Percentiles rank a stretch among this genome's conserved stretches.
These are phyloP conservation scores for Filobasidium floriforme DNA, from an alignment of 768 basidiomycete genomes.

Conservation along the genomic window DNA sequence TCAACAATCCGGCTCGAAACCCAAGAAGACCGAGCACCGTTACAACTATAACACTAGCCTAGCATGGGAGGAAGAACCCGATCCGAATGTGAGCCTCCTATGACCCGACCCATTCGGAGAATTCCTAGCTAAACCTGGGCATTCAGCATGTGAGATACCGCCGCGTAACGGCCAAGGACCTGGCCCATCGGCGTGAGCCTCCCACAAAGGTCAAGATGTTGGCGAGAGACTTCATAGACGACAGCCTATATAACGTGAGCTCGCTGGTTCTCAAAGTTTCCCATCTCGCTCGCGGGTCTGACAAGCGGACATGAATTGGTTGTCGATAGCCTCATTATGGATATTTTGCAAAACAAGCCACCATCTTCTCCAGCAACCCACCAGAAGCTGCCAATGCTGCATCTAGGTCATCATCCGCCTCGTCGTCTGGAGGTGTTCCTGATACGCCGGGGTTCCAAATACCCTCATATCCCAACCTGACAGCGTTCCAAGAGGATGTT, in stretches of 20 bases:
- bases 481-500: conserved; percentile 75
- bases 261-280: too few relatives aligned
- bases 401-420: neutral
- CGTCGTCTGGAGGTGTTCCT: conserved; percentile 38
- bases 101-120: neutral
- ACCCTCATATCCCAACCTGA: conserved; percentile 55
- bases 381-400: neutral
- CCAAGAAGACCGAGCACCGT: conserved; percentile 13
- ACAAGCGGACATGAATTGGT: neutral
- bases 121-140: neutral
- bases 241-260: conserved; percentile 75
- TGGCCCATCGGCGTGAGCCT: conserved; percentile 47
- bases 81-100: conserved; percentile 35
- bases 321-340: conserved; percentile 67
- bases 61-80: conserved; percentile 34
- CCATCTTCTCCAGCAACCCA: conserved; percentile 55
- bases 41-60: conserved; percentile 44
- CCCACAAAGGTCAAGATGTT: conserved; percentile 86
- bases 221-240: conserved; percentile 91
- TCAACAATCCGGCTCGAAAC: neutral
- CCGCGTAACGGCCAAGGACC: conserved; percentile 38
- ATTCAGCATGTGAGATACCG: conserved; percentile 35
- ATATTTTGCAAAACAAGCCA: conserved; percentile 88
- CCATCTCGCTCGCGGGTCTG: neutral
- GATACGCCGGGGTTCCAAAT: conserved; percentile 63